Percentiles rank a stretch among this genome's conserved stretches.
Evolutionary conservation across 2,329 filamentous ascomycete genomes (phyloP).

Genomic region (Anisogramma anomala): DNA sequence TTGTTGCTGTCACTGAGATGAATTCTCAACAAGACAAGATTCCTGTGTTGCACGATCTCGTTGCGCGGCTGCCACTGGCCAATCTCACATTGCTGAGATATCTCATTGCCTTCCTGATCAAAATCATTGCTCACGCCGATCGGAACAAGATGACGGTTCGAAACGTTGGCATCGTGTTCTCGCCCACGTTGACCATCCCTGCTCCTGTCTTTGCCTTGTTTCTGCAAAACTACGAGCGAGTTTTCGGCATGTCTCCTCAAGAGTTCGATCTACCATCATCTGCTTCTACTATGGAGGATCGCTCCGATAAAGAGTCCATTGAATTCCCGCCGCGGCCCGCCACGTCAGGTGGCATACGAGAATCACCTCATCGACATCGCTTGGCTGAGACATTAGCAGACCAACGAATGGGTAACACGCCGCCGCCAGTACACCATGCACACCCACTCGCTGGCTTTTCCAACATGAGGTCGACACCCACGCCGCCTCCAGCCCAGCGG

Average conservation of each 20-base stretch:
- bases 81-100: slow-evolving; percentile 77
- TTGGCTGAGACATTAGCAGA: slow-evolving; percentile 30
- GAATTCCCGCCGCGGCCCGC: slow-evolving; percentile 31
- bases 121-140: slow-evolving; percentile 80
- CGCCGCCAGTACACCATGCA: slow-evolving; percentile 26
- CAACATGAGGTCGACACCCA: slow-evolving; percentile 28
- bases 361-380: slow-evolving; percentile 41
- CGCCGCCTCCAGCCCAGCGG: slow-evolving; percentile 30
- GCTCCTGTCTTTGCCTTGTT: slow-evolving; percentile 90
- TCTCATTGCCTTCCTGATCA: slow-evolving; percentile 77
- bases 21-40: slow-evolving; percentile 66
- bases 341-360: slow-evolving; percentile 32
- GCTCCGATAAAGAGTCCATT: slow-evolving; percentile 12
- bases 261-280: slow-evolving; percentile 47
- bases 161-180: slow-evolving; percentile 97
- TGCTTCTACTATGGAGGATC: slow-evolving; percentile 23
- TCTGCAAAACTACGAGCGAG: slow-evolving; percentile 75
- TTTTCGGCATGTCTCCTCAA: slow-evolving; percentile 65
- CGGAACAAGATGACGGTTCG: slow-evolving; percentile 97
- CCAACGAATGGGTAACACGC: slow-evolving; percentile 32
- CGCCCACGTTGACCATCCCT: slow-evolving; percentile 90
- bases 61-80: slow-evolving; percentile 65
- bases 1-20: slow-evolving; percentile 73
- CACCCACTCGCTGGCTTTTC: slow-evolving; percentile 19
- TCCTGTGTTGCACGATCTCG: slow-evolving; percentile 60